phyloP scores from a whole-genome alignment of 257 asterid genomes.

The Solanum dulcamara region DNA sequence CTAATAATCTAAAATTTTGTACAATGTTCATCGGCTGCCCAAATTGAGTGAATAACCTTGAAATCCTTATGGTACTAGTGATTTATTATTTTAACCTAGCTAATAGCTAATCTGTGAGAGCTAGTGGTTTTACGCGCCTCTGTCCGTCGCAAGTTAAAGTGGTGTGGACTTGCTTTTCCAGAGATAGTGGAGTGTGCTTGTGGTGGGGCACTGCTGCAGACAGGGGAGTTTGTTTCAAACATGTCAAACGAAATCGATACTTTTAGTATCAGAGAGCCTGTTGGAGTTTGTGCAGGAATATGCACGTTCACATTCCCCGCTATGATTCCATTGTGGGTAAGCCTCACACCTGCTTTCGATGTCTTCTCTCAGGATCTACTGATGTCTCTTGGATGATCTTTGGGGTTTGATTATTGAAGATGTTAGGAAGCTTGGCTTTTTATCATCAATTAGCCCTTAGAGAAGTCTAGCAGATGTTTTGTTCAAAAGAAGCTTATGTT shows the following conservation, averaged over 20 bases:
- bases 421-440: not conserved
- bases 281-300: conserved; percentile 97
- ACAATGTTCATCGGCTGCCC: not conserved
- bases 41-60: not conserved
- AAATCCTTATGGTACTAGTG: not conserved
- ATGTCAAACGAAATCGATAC: conserved; percentile 83
- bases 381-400: not conserved
- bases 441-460: not conserved
- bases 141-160: not conserved
- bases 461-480: not conserved
- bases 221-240: conserved; percentile 84
- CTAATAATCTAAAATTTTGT: not conserved
- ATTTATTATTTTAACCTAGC: not conserved
- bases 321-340: conserved; percentile 97
- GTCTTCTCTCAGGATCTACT: not conserved
- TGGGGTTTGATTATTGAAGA: not conserved
- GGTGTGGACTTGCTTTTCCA: conserved; percentile 16
- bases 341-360: not conserved
- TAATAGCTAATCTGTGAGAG: not conserved
- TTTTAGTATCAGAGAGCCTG: conserved; percentile 81
- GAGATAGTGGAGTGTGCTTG: conserved; percentile 98
- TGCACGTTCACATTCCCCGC: conserved; percentile 98
- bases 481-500: not conserved
- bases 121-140: not conserved
- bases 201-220: conserved; percentile 89